Evolutionary conservation across 495 filamentous ascomycete species (phyloP).

Genomic region (Podospora fimiseda): DNA sequence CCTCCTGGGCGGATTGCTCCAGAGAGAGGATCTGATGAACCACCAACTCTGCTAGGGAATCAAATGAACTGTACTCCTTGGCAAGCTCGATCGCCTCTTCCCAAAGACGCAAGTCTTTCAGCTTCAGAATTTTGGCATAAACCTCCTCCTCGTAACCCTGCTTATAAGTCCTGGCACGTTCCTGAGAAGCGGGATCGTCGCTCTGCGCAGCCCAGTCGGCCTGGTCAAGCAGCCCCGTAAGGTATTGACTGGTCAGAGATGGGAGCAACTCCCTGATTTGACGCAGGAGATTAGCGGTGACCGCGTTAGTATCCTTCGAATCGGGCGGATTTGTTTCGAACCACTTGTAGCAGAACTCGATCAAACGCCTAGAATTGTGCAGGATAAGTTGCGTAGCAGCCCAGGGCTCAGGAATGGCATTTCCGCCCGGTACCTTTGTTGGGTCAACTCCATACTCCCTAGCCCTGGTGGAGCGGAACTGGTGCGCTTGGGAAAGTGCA

Average conservation of each 20-base stretch:
- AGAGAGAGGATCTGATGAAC: conserved; percentile 34
- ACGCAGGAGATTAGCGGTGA: conserved; percentile 26
- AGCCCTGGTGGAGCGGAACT: conserved; percentile 63
- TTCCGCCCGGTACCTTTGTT: conserved; percentile 58
- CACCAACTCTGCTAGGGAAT: conserved; percentile 58
- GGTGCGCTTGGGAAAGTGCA: conserved; percentile 63
- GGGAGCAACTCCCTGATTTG: conserved; percentile 35
- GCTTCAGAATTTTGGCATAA: conserved; percentile 36
- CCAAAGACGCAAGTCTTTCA: conserved; percentile 63
- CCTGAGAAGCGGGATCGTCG: conserved; percentile 27
- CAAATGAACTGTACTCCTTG: conserved; percentile 64
- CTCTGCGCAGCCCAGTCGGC: conserved; percentile 33
- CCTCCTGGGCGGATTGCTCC: conserved; percentile 18
- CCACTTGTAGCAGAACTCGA: conserved; percentile 42
- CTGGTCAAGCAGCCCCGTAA: conserved; percentile 37
- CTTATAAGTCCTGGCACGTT: conserved; percentile 31
- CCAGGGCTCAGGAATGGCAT: conserved; percentile 71
- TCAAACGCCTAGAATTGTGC: conserved; percentile 48
- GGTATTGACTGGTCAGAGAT: conserved; percentile 39
- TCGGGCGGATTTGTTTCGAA: conserved; percentile 17
- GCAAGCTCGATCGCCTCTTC: conserved; percentile 65
- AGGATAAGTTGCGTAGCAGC: conserved; percentile 60
- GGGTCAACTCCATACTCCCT: conserved; percentile 62
- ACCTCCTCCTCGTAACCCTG: conserved; percentile 33
- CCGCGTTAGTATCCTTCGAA: conserved; percentile 3